A percentile compares a stretch with the other conserved stretches of the same genome.
These are phyloP conservation scores for Conringia planisiliqua DNA, from an alignment of 345 rosid genomes.

Conservation along the genomic window DNA sequence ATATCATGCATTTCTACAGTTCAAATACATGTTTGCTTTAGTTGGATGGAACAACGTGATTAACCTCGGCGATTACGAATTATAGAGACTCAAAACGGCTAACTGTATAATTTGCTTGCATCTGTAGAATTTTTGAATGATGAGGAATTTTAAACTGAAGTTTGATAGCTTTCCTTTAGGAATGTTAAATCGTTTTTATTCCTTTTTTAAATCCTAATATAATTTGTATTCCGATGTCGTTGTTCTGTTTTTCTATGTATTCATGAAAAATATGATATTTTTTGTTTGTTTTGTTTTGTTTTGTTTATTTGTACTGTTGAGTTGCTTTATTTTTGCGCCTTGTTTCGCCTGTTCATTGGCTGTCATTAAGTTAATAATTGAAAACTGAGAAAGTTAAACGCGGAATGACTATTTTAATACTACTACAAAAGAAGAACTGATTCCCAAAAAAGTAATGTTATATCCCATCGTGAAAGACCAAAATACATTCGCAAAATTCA, in stretches of 20 bases:
- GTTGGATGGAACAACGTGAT: background rate
- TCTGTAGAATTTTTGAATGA: too few relatives aligned
- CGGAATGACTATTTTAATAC: background rate
- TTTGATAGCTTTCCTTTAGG: background rate
- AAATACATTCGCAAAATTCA: slow-evolving; percentile 7
- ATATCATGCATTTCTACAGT: too few relatives aligned
- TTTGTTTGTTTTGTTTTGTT: background rate
- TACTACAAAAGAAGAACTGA: background rate
- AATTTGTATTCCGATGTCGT: background rate
- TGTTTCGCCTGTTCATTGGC: background rate
- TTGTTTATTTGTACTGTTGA: background rate
- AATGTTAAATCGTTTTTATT: background rate
- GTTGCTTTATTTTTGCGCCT: background rate
- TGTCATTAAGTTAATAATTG: background rate
- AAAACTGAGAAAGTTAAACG: background rate
- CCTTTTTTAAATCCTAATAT: background rate
- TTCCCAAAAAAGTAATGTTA: background rate
- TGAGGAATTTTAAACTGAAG: too few relatives aligned
- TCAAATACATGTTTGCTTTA: too few relatives aligned
- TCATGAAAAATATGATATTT: background rate
- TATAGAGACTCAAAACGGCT: too few relatives aligned
- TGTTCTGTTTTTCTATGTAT: background rate
- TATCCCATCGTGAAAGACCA: slow-evolving; percentile 21
- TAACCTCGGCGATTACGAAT: too few relatives aligned
- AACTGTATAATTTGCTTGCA: too few relatives aligned